Base-by-base conservation (phyloP, 345 rosid genomes). In the Populus alba region DNA sequence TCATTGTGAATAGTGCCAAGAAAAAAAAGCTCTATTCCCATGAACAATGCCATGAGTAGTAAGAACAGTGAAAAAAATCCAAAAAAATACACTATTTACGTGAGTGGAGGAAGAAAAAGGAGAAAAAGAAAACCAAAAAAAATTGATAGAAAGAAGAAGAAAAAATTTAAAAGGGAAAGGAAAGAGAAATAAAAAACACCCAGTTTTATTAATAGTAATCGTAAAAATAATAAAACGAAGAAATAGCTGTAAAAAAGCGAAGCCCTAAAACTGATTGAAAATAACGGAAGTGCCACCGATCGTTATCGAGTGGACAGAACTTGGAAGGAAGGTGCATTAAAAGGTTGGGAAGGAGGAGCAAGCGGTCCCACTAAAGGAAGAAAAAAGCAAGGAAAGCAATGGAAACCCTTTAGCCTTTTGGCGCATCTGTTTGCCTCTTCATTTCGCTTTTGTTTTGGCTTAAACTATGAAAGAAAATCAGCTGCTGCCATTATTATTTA, bases 331-430 rank as follows among this genome's bases (percentile, higher is more conserved):
- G 69, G 33, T 81, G 83, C 87, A 69, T 82, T 75, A 68, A 82
- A 80, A 87, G 87, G 81, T 74, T 61, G 78, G 83, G 80, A 79
- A 73, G 76, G 87, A 79, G 71, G 57, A 79, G 83, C 86, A 78
- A 80, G 80, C 81, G 90, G 81, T 76, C 85, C 77, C 77, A 37
- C 10, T 43, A 6, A 66, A 47, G 27, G 70, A 66, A 41, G 38
- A 37, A 70, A 83, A 73, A 83, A 35, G 51, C 55, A 69, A 62
- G 74, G 69, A 47, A 71, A 78, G 69, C 78, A 81, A 70, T 77
- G 57, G 35, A 59, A 75, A 41, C 57, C 22, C 20, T 10, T 25
- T 27, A 27, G 37, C 73, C 53, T 77, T 68, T 51, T 69, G 49
- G 72, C 73, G 82, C 86, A 75, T 67, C 75, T 77, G 70, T 75